Base-by-base conservation (phyloP, 1,139 yeast species). In the Pichia sp. region DNA sequence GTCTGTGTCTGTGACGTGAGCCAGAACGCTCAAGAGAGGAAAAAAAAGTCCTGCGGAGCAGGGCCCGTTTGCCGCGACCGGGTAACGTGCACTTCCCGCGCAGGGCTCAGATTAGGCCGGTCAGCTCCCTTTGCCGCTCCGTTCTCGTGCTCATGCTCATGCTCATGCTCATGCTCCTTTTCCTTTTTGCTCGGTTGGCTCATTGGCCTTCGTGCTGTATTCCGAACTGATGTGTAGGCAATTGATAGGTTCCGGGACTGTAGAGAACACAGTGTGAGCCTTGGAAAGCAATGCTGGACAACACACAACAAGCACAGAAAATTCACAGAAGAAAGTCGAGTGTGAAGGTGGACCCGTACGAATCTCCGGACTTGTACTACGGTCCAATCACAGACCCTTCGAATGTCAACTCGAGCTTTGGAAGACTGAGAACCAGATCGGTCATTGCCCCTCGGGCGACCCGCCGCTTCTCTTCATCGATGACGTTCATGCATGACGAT, bases 291-390 rank as follows among this genome's bases (percentile, higher is more conserved):
- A 45, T 45, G 47, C 47, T 30, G 19, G 26, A 45, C n/a, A 29
- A 45, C 8, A n/a, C 8, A 4, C 10, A 32, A 30, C 40, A 15
- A 16, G 13, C 38, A 4, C 19, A 46, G 29, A 46, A 45, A 13
- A 16, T 26, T 15, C 50, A 48, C 13, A 26, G 56, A 31, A 51
- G 57, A 13, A 49, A 34, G 8, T 51, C 54, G 5, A 51, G 54
- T 11, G 38, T 40, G 11, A 54, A 54, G 5, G 29, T 50, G 4
- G 52, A 57, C 23, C 95, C 95, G 0, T 84, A 75, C 61, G 85
- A 85, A 16, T 72, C 74, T 15, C 80, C 95, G 0, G 93, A 87
- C 55, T 74, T 78, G 34, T 88, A 88, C 66, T 87, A 87, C 67
- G 89, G 90, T 3, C 83, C 86, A 1, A 71, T 70, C 19, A 81